These are phyloP conservation scores for Backusella psychrophila DNA, from an alignment of 192 early-diverging fungal genomes.

Conservation along the genomic window DNA sequence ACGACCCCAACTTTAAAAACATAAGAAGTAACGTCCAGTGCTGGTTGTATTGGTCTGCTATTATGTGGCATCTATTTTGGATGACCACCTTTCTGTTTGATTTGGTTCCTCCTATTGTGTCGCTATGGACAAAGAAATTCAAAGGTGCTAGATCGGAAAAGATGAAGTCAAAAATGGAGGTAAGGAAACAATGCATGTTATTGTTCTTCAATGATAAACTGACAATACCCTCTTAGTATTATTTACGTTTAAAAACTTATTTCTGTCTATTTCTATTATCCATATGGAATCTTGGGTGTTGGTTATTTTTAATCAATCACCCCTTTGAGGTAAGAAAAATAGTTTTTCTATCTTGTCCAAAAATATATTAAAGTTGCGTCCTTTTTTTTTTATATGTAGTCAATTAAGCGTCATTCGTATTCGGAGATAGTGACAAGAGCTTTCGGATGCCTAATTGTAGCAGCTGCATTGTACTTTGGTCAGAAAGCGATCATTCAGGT, in stretches of 20 bases:
- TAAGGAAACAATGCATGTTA: not conserved
- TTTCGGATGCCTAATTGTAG: slow-evolving; percentile 29
- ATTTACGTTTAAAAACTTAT: slow-evolving; percentile 26
- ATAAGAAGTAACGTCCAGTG: slow-evolving; percentile 32
- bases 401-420: slow-evolving; percentile 30
- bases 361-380: not conserved
- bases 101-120: slow-evolving; percentile 24
- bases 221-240: slow-evolving; percentile 31
- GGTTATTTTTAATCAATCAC: slow-evolving; percentile 26
- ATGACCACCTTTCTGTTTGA: slow-evolving; percentile 30
- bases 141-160: slow-evolving; percentile 28
- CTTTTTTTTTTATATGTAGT: slow-evolving; percentile 15
- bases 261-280: slow-evolving; percentile 24
- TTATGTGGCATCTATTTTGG: slow-evolving; percentile 37
- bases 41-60: slow-evolving; percentile 38
- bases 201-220: not conserved
- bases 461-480: slow-evolving; percentile 22
- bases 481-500: slow-evolving; percentile 34
- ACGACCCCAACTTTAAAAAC: slow-evolving; percentile 20
- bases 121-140: slow-evolving; percentile 24
- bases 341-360: not conserved
- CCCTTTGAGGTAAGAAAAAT: slow-evolving; percentile 21
- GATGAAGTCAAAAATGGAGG: slow-evolving; percentile 33
- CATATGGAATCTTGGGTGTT: slow-evolving; percentile 34
- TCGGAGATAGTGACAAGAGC: slow-evolving; percentile 16